Percentiles rank a stretch among this genome's conserved stretches.
These are phyloP conservation scores for Volutella citrinella DNA, from an alignment of 2,329 filamentous ascomycete genomes.

Conservation along the genomic window DNA sequence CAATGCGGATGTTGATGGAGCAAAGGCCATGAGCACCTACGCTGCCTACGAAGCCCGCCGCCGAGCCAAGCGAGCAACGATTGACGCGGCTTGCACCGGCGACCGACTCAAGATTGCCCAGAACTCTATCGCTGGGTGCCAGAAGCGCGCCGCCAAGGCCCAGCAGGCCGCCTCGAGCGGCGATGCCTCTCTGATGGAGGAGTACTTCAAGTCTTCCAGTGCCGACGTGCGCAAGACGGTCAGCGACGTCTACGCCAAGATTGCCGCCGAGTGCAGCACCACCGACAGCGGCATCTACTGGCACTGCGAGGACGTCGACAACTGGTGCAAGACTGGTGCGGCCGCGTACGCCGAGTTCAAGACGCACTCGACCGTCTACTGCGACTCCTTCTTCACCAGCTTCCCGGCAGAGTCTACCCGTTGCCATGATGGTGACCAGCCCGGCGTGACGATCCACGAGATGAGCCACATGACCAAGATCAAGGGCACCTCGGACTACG, in stretches of 20 bases:
- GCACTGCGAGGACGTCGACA: too few relatives aligned
- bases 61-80: constrained; percentile 28
- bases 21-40: constrained; percentile 44
- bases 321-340: too few relatives aligned
- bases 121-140: constrained; percentile 44
- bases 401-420: too few relatives aligned
- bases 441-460: too few relatives aligned
- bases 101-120: constrained; percentile 36
- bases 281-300: constrained; percentile 29
- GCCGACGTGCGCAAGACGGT: constrained; percentile 40
- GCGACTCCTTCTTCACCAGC: too few relatives aligned
- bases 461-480: constrained; percentile 57
- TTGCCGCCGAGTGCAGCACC: constrained; percentile 43
- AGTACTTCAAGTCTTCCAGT: constrained; percentile 57
- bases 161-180: constrained; percentile 48
- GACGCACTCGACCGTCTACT: too few relatives aligned
- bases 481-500: constrained; percentile 58
- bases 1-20: constrained; percentile 52
- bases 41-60: constrained; percentile 41
- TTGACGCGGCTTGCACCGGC: constrained; percentile 50
- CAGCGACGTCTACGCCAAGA: too few relatives aligned
- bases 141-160: constrained; percentile 38
- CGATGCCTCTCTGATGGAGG: constrained; percentile 40
- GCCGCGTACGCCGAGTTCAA: too few relatives aligned
- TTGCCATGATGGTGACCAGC: too few relatives aligned